Base-by-base conservation (phyloP, 2,329 filamentous ascomycete genomes). In the Scytalidium lignicola region DNA sequence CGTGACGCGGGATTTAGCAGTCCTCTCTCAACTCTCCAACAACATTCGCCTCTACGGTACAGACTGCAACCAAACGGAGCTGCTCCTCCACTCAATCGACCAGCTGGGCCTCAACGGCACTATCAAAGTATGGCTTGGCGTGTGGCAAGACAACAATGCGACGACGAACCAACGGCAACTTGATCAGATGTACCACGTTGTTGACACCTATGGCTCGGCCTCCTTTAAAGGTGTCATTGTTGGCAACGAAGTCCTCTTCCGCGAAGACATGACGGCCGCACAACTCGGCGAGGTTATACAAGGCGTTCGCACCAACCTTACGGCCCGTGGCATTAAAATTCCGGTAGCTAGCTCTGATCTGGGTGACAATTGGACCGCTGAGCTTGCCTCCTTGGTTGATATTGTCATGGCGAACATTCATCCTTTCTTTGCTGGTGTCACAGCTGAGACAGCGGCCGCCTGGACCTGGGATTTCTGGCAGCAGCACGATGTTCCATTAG, bases 361-460 rank as follows among this genome's bases (percentile, higher is more conserved):
- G 0, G 92, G 92, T 21, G 85, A 93, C 61, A 86, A 92, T 61
- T 97, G 92, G 92, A 85, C 81, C 3, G 62, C 74, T 0, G 73
- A 75, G 2, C 79, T 97, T 17, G 87, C 86, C 0, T 59, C 70
- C 3, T 75, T 82, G 46, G 87, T 89, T 40, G 91, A 97, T 67
- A 84, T 88, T 61, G 83, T 97, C 68, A 96, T 97, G 91, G 86
- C 89, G 58, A 97, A 97, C 64, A 88, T 97, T 48, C 93, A 97
- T 65, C 92, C 93, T 0, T 96, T 97, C 76, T 97, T 97, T 64
- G 87, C 85, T 0, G 92, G 92, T 43, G 82, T 89, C 12, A 72
- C 78, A 0, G 85, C 83, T 2, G 72, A 79, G 2, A 65, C 78
- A 1, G 89, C 90, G 0, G 85, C 90, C 0, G 70, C 65, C 7